Base-by-base conservation (phyloP, 2,329 filamentous ascomycete species). In the Fusarium brachygibbosum region DNA sequence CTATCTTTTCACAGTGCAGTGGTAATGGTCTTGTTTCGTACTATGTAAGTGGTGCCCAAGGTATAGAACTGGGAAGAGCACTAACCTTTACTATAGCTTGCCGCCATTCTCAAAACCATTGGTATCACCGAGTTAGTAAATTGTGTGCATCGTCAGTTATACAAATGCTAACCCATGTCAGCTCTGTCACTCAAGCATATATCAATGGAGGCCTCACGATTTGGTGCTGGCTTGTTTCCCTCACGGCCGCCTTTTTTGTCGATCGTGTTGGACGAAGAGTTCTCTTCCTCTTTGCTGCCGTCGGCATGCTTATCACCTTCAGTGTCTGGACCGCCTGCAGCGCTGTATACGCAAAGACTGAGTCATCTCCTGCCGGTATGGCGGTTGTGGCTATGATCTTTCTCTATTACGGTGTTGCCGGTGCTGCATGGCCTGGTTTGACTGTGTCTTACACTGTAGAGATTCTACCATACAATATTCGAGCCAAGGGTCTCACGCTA, bases 371-470 rank as follows among this genome's bases (percentile, higher is more conserved):
- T 0, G 69, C 70, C 0, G 72, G 70, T 2, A 74, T 73, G 2
- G 72, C 70, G 1, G 72, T 74, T 1, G 66, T 74, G 0, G 72
- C 72, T 5, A 74, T 73, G 72, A 74, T 74, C 16, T 74, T 74
- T 34, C 58, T 74, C 1, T 74, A 74, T 41, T 74, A 74, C 37
- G 72, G 70, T 3, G 58, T 70, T 3, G 72, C 72, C 0, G 72
- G 72, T 8, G 70, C 72, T 6, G 72, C 72, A 2, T 74, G 72
- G 72, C 72, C 72, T 0, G 72, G 72, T 5, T 13, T 74, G n/a
- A 74, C 72, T 0, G 72, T 74, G 0, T 73, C 72, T 0, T 74
- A 74, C 6, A 74, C 70, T 0, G 70, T 74, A 1, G 72, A 74
- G 38, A 72, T 74, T 17, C 25, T 74, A 8, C 72, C 72, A 0